These are phyloP conservation scores for Aspergillus quadricinctus DNA, from an alignment of 2,329 filamentous ascomycete genomes.

Conservation along the genomic window DNA sequence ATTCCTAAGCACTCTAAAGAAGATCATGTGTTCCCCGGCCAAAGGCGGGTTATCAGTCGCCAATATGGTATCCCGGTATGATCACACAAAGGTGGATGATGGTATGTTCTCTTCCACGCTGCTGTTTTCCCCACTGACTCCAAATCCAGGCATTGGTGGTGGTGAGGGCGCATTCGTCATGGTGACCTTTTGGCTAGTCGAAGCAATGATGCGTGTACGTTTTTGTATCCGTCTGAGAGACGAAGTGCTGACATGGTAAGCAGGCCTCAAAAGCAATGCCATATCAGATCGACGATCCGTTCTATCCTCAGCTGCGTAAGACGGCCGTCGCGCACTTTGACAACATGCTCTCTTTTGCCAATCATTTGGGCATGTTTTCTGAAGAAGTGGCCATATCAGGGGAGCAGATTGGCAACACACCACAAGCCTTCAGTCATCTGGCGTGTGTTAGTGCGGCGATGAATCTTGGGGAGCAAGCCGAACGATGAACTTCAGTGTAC, in stretches of 20 bases:
- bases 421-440: conserved; percentile 73
- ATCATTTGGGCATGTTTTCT: conserved; percentile 73
- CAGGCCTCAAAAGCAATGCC: neutral
- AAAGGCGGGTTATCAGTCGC: conserved; percentile 72
- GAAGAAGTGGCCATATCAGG: conserved; percentile 72
- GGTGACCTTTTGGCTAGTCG: conserved; percentile 80
- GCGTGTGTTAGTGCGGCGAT: conserved; percentile 73
- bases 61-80: conserved; percentile 71
- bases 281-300: conserved; percentile 10
- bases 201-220: conserved; percentile 67
- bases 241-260: conserved; percentile 13
- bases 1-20: conserved; percentile 67
- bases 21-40: conserved; percentile 67
- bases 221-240: conserved; percentile 6
- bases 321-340: conserved; percentile 66
- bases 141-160: conserved; percentile 60
- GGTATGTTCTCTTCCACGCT: conserved; percentile 44
- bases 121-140: neutral
- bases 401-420: conserved; percentile 74
- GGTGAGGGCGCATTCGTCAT: conserved; percentile 73
- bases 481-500: no score
- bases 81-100: conserved; percentile 64
- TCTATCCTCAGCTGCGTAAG: conserved; percentile 31
- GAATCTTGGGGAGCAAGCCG: conserved; percentile 47
- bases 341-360: conserved; percentile 72